Base-by-base conservation (phyloP, 306 rosid genomes). In the Medicago arabica region DNA sequence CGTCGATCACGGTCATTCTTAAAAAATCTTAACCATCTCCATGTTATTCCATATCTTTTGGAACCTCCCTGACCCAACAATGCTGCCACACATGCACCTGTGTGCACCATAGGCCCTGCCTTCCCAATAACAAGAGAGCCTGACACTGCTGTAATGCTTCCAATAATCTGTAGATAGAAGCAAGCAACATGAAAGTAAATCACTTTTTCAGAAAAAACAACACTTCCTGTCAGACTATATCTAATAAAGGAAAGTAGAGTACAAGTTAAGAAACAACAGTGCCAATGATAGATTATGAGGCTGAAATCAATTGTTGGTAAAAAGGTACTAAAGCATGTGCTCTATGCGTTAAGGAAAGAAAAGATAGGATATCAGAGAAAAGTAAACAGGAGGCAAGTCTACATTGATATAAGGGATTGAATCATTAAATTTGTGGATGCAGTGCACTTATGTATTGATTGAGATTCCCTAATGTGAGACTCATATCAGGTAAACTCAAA, bases 71-170 rank as follows among this genome's bases (percentile, higher is more conserved):
- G 98, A 50, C 97, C 87, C 55, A 96, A 76, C 84, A 96, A 77
- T 19, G 98, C 82, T 14, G 97, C 99, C 71, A 96, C 80, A 69
- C 97, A 92, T 15, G 99, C 97, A 44, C 97, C 97, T n/a, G 93
- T 92, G 58, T 95, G 97, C 73, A 95, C 90, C 99, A 95, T 89
- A 10, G 99, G 99, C 73, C 99, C 99, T 43, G 99, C 97, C 83
- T 92, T 95, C 74, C 99, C 99, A 17, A 95, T 79, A 34, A 80
- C 78, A 72, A 95, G 90, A 19, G 99, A 95, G 8, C 96, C 83
- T 12, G 99, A 95, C 70, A 90, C 99, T 0, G 96, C 96, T 6
- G 99, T 76, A 67, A 92, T 83, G 82, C 99, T 95, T 71, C 99
- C 99, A 53, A 95, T 74, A 67, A 95, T 87, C 99, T 95, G 93